These are phyloP conservation scores for Cicer arietinum DNA, from an alignment of 306 rosid genomes.

Conservation along the genomic window DNA sequence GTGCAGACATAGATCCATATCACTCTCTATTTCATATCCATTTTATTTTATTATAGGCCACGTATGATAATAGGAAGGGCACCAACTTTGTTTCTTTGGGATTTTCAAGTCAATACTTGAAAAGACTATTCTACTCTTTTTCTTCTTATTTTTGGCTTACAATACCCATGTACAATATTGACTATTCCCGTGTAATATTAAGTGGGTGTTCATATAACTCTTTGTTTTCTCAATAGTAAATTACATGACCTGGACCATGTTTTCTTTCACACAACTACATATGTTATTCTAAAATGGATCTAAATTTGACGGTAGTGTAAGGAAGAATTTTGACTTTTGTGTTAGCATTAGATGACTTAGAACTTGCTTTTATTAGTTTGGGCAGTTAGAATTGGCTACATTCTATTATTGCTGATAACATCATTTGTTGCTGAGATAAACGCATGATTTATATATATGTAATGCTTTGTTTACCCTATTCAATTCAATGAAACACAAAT, in stretches of 20 bases:
- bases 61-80: slow-evolving; percentile 10
- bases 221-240: background rate
- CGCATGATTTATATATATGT: too few relatives aligned
- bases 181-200: background rate
- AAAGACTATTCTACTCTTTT: slow-evolving; percentile 18
- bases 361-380: too few relatives aligned
- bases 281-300: background rate
- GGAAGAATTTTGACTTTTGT: background rate
- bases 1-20: slow-evolving; percentile 69
- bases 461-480: too few relatives aligned
- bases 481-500: too few relatives aligned
- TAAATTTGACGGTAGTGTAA: slow-evolving; percentile 2
- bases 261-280: too few relatives aligned
- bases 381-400: too few relatives aligned
- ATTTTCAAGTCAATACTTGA: slow-evolving; percentile 22
- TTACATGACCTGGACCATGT: too few relatives aligned
- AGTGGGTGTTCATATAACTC: slow-evolving; percentile 22
- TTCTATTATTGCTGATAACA: too few relatives aligned
- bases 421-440: too few relatives aligned
- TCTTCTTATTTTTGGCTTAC: background rate
- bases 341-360: too few relatives aligned
- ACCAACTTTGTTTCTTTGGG: slow-evolving; percentile 28
- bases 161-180: background rate
- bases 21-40: slow-evolving; percentile 46
- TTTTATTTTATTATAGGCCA: slow-evolving; percentile 37